These are phyloP conservation scores for Bacterosira constricta DNA, from an alignment of 108 stramenopile genomes.

Conservation along the genomic window DNA sequence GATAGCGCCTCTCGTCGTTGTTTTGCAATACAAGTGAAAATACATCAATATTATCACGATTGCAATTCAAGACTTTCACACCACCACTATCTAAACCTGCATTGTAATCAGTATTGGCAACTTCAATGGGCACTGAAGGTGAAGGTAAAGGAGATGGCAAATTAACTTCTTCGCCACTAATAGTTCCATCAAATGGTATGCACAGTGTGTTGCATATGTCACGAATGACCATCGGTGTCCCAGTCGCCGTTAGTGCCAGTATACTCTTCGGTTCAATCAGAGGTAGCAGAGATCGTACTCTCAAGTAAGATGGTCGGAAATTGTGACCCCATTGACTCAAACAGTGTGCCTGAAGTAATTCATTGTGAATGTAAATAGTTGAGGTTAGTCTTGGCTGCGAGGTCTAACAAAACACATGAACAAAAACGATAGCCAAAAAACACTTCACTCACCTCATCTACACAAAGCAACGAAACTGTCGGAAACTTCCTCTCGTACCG, in stretches of 20 bases:
- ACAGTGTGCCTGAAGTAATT: conserved; percentile 64
- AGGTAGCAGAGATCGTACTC: conserved; percentile 68
- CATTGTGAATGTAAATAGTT: too few species aligned
- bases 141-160: not conserved
- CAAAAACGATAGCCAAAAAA: conserved; percentile 33
- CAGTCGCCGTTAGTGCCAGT: conserved; percentile 93
- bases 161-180: not conserved
- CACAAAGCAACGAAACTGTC: conserved; percentile 86
- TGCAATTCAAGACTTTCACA: conserved; percentile 62
- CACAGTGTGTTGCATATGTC: conserved; percentile 83
- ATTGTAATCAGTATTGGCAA: too few species aligned
- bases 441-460: conserved; percentile 98
- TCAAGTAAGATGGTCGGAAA: conserved; percentile 93
- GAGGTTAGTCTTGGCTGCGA: not conserved
- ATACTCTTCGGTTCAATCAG: conserved; percentile 77
- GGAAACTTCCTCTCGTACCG: conserved; percentile 72
- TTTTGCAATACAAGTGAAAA: conserved; percentile 49
- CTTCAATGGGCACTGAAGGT: too few species aligned
- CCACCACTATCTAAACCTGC: conserved; percentile 34
- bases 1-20: conserved; percentile 68
- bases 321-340: conserved; percentile 97
- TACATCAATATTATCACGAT: conserved; percentile 92
- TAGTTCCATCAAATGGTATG: conserved; percentile 48
- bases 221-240: conserved; percentile 78
- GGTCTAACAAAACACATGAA: not conserved